Conservation (phyloP, 2,329 filamentous ascomycete genomes). For the Calonectria pseudoturangicola region DNA sequence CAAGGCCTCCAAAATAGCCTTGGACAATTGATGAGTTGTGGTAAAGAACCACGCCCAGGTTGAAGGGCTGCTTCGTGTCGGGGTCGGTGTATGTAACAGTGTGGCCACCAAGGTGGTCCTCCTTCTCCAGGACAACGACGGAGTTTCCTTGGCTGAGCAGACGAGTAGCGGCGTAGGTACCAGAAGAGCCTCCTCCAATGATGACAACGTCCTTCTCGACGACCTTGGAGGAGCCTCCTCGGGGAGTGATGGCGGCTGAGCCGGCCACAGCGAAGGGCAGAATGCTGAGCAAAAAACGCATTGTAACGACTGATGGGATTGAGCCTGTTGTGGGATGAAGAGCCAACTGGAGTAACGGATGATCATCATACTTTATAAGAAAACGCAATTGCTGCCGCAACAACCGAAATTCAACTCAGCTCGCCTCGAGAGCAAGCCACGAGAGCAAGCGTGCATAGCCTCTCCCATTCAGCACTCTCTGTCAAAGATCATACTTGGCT, state of each 20-base stretch:
- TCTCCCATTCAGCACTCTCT: neutral
- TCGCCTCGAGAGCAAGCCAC: neutral
- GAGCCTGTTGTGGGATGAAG: neutral
- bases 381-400: neutral
- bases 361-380: neutral
- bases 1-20: neutral
- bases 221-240: conserved; percentile 7
- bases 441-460: neutral
- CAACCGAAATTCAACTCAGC: neutral
- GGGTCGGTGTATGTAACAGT: conserved; percentile 28
- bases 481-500: neutral
- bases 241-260: conserved; percentile 1
- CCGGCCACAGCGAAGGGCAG: conserved; percentile 10
- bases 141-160: conserved; percentile 12
- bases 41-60: conserved; percentile 26
- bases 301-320: neutral
- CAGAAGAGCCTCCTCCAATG: conserved; percentile 28
- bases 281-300: conserved; percentile 12
- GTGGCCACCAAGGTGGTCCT: conserved; percentile 31
- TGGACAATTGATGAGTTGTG: conserved; percentile 14
- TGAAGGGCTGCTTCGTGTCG: conserved; percentile 27
- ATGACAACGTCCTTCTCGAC: conserved; percentile 29
- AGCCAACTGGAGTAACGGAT: neutral
- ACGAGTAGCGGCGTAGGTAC: conserved; percentile 26
- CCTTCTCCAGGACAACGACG: conserved; percentile 30